Percentiles rank a stretch among this genome's conserved stretches.
These are phyloP conservation scores for Acanthamoeba royreba DNA, from an alignment of 208 protist genomes.

Conservation along the genomic window DNA sequence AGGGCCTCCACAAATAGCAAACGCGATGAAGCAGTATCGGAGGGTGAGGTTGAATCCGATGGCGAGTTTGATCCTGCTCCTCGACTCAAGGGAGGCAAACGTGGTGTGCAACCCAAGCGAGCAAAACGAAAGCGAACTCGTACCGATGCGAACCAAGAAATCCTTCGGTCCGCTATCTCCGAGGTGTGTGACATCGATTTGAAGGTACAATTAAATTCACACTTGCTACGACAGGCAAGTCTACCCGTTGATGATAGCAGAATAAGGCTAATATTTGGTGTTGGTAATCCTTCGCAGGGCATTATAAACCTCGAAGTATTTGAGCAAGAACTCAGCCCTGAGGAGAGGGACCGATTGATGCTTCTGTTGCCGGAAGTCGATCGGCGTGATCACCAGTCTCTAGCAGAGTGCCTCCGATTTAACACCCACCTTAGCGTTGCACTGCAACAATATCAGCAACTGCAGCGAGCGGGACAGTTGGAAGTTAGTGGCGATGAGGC, in stretches of 20 bases:
- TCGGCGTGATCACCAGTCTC: neutral
- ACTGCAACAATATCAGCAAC: neutral
- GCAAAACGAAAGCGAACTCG: neutral
- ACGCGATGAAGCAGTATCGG: too few species aligned
- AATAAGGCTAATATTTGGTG: neutral
- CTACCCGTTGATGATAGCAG: neutral
- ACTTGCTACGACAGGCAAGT: neutral
- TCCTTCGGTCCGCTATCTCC: neutral
- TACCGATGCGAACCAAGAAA: neutral
- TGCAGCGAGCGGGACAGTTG: constrained; percentile 16
- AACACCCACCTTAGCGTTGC: neutral
- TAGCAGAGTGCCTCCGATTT: constrained; percentile 9
- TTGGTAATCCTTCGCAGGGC: too few species aligned
- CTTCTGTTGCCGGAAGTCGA: constrained; percentile 27
- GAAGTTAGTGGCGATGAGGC: neutral
- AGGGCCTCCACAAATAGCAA: too few species aligned
- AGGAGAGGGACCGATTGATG: constrained; percentile 24
- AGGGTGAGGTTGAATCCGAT: neutral
- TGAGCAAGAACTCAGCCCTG: neutral
- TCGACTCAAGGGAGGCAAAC: neutral
- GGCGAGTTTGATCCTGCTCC: constrained; percentile 40
- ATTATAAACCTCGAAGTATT: constrained; percentile 13
- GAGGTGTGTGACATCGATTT: constrained; percentile 30
- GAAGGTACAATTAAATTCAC: neutral
- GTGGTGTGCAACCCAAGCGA: neutral